These are phyloP conservation scores for Mycena amicta DNA, from an alignment of 768 basidiomycete genomes.

Conservation along the genomic window DNA sequence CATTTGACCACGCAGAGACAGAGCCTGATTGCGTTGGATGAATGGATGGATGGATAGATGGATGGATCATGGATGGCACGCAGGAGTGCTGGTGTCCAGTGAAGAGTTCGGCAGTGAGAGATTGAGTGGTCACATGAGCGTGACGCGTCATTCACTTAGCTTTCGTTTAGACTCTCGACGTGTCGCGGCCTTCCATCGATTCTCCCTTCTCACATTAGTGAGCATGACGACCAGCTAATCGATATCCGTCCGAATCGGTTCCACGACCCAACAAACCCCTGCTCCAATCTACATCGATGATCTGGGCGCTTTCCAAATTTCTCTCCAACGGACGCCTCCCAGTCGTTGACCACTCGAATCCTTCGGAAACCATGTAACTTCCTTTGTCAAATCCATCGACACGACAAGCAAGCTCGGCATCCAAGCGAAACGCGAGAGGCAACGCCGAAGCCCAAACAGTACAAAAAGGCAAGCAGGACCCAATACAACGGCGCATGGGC, in stretches of 20 bases:
- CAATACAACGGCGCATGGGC: background rate
- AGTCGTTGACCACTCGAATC: background rate
- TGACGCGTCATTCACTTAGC: background rate
- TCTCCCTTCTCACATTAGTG: background rate
- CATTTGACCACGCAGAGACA: no score
- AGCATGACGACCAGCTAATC: background rate
- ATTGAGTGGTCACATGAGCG: background rate
- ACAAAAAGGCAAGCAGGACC: background rate
- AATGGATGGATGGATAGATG: no score
- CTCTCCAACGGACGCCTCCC: no score
- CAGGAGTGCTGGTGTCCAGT: background rate
- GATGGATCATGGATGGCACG: no score
- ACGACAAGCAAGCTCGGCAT: background rate
- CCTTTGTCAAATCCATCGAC: background rate
- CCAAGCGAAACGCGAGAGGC: background rate
- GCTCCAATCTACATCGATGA: background rate
- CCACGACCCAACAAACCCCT: background rate
- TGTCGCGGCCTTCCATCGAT: constrained; percentile 2
- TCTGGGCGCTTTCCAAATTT: background rate
- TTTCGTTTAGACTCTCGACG: background rate
- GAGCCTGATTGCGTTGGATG: no score
- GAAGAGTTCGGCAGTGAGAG: background rate
- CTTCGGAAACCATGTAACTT: background rate
- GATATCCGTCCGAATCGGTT: background rate
- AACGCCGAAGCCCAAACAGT: background rate